phyloP scores from a whole-genome alignment of 1,284 basidiomycete genomes.

The Malassezia cuniculi region DNA sequence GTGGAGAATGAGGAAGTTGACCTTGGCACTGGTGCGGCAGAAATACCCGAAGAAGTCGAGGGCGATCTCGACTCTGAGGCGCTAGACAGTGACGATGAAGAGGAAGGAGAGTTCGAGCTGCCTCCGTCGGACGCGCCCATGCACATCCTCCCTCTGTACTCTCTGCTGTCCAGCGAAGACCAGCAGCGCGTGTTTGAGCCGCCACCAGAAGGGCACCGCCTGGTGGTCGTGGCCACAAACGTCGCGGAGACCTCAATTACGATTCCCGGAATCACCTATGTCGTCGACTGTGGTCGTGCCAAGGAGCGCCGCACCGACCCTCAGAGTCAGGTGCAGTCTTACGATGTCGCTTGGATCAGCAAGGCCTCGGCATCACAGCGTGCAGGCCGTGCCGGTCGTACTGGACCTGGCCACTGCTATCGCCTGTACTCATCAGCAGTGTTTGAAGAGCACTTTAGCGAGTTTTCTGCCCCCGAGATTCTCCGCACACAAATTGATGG shows the following conservation, averaged over 20 bases:
- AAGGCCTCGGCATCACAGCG: constrained; percentile 63
- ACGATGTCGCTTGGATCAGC: constrained; percentile 61
- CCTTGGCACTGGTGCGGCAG: constrained; percentile 50
- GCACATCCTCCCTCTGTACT: constrained; percentile 63
- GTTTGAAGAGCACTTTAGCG: constrained; percentile 79
- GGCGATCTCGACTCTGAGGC: constrained; percentile 32
- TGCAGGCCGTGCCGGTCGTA: constrained; percentile 62
- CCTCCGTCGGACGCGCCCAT: constrained; percentile 32
- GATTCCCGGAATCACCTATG: constrained; percentile 63
- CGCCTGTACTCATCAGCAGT: constrained; percentile 62
- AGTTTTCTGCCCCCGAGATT: constrained; percentile 82
- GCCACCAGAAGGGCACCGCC: constrained; percentile 55
- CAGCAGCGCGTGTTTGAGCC: constrained; percentile 62
- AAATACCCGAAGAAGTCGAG: constrained; percentile 43
- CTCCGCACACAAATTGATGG: constrained; percentile 92
- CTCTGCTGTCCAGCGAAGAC: constrained; percentile 58
- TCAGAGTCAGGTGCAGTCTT: constrained; percentile 57
- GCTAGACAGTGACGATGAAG: constrained; percentile 19
- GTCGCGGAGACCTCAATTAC: constrained; percentile 68
- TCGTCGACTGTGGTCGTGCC: constrained; percentile 62
- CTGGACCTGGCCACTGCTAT: constrained; percentile 67
- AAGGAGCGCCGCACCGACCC: constrained; percentile 67
- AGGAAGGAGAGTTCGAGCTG: constrained; percentile 19
- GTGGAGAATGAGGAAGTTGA: constrained; percentile 74
- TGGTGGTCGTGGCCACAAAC: constrained; percentile 64